A percentile compares a stretch with the other conserved stretches of the same genome.
Evolutionary conservation across 1,139 yeast species (phyloP).

Genomic region (Zygoascus sp.): DNA sequence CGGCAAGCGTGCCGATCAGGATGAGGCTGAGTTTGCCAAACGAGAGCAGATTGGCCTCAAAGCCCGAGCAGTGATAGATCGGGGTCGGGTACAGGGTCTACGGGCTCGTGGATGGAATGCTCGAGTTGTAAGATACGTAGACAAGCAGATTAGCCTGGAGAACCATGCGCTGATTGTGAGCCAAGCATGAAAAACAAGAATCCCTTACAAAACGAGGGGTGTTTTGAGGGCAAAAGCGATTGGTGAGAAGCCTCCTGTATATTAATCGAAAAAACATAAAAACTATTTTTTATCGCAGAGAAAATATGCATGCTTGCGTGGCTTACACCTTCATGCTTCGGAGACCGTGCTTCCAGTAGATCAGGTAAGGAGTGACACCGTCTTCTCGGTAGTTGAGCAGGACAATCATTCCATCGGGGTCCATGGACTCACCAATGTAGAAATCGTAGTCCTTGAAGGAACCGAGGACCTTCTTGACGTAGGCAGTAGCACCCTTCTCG

Average conservation of each 20-base stretch:
- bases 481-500: slow-evolving; percentile 94
- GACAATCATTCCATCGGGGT: slow-evolving; percentile 98
- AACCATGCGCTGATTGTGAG: slow-evolving; percentile 54
- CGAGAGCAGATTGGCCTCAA: slow-evolving; percentile 57
- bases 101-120: slow-evolving; percentile 36
- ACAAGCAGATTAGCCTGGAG: slow-evolving; percentile 57
- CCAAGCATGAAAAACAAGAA: background rate
- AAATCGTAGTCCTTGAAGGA: slow-evolving; percentile 99
- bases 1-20: slow-evolving; percentile 47
- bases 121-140: slow-evolving; percentile 56
- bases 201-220: background rate
- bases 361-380: slow-evolving; percentile 95
- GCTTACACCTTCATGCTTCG: slow-evolving; percentile 78
- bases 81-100: slow-evolving; percentile 51
- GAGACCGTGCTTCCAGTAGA: slow-evolving; percentile 98
- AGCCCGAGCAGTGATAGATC: slow-evolving; percentile 69
- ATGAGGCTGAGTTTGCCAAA: slow-evolving; percentile 29
- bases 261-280: slow-evolving; percentile 2
- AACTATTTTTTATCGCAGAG: background rate
- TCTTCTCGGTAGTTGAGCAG: slow-evolving; percentile 99
- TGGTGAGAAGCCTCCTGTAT: no score
- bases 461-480: slow-evolving; percentile 91
- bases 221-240: background rate
- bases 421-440: slow-evolving; percentile 99
- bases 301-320: slow-evolving; percentile 52